These are phyloP conservation scores for Cryptosporidium ryanae DNA, from an alignment of 169 alveolate species.

Conservation along the genomic window DNA sequence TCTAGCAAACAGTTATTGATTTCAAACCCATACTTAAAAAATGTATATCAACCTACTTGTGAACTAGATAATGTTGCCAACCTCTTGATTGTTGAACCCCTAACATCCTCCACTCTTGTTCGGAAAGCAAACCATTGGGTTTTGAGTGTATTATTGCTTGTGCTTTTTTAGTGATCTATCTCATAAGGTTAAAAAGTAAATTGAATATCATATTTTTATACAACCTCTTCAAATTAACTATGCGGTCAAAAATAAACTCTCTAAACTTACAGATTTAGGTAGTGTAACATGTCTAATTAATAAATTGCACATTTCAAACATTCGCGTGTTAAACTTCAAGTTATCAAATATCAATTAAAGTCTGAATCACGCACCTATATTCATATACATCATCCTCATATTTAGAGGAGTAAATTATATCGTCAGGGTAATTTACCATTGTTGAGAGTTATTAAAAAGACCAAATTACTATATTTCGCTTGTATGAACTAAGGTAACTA, in stretches of 20 bases:
- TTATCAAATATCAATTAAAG: background rate
- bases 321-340: constrained; percentile 9
- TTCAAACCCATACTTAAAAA: background rate
- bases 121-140: constrained; percentile 75
- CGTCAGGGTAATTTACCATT: constrained; percentile 83
- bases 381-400: constrained; percentile 88
- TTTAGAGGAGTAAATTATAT: constrained; percentile 90
- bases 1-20: constrained; percentile 31
- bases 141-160: constrained; percentile 69
- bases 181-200: background rate
- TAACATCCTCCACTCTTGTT: constrained; percentile 80
- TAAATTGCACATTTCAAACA: too few relatives aligned
- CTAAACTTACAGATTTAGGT: constrained; percentile 75
- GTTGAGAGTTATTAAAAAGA: background rate
- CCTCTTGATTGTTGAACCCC: constrained; percentile 81
- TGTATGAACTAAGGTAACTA: background rate
- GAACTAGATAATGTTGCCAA: constrained; percentile 78
- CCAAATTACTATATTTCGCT: background rate
- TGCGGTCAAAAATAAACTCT: background rate
- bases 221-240: background rate
- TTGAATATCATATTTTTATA: background rate
- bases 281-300: constrained; percentile 75
- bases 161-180: constrained; percentile 48
- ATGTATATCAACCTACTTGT: constrained; percentile 31
- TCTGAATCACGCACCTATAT: constrained; percentile 83